These are phyloP conservation scores for Phytophthora foliorum DNA, from an alignment of 352 stramenopile species.

Conservation along the genomic window DNA sequence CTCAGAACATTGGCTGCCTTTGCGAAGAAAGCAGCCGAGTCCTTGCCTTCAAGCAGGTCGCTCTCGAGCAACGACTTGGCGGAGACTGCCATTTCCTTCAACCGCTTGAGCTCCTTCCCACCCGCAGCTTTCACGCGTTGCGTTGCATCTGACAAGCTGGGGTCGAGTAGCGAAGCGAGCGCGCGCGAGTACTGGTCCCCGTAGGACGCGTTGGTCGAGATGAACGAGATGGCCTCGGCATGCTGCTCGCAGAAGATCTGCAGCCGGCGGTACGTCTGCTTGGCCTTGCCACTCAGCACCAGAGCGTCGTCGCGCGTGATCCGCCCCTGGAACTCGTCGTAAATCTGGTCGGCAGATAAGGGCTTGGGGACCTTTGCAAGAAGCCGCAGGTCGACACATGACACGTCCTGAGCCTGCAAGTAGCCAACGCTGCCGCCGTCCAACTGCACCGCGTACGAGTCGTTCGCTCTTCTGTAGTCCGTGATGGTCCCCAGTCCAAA, in stretches of 20 bases:
- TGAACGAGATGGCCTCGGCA: conserved; percentile 75
- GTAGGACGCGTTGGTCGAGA: conserved; percentile 78
- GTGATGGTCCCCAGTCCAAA: conserved; percentile 38
- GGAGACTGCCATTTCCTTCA: conserved; percentile 57
- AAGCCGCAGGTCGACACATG: conserved; percentile 73
- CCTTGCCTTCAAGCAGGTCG: conserved; percentile 72
- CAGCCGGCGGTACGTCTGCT: conserved; percentile 64
- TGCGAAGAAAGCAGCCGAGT: conserved; percentile 70
- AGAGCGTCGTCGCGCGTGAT: conserved; percentile 70
- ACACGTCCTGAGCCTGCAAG: conserved; percentile 58
- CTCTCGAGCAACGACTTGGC: conserved; percentile 72
- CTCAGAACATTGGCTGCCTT: conserved; percentile 67
- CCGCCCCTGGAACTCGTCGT: conserved; percentile 70
- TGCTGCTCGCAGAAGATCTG: conserved; percentile 78
- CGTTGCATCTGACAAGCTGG: conserved; percentile 68
- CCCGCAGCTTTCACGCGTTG: conserved; percentile 58
- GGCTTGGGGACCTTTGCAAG: conserved; percentile 76
- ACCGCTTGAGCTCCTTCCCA: conserved; percentile 61
- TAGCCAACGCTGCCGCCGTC: conserved; percentile 44
- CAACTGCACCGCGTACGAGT: conserved; percentile 50
- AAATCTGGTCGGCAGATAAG: conserved; percentile 71
- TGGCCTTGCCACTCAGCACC: conserved; percentile 57
- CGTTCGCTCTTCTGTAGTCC: conserved; percentile 33
- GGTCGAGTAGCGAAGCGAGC: conserved; percentile 67
- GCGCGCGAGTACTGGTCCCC: conserved; percentile 73